These are phyloP conservation scores for Xylaria sp. DNA, from an alignment of 2,329 filamentous ascomycete species.

Conservation along the genomic window DNA sequence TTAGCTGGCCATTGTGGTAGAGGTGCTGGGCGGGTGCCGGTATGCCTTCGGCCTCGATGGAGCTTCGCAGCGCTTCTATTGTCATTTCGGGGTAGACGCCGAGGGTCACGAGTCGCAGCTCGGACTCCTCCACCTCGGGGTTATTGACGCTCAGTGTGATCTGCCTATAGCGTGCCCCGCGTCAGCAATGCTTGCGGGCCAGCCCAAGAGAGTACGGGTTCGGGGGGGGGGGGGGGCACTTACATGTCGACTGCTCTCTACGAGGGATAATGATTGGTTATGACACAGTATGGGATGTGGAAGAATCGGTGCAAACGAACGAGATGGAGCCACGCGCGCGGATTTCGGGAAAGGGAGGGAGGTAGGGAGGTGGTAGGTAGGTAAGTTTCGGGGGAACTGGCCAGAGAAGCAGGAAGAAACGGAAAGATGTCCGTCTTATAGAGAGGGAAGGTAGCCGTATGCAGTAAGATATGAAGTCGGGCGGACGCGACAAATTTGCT, in stretches of 20 bases:
- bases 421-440: slow-evolving; percentile 26
- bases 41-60: slow-evolving; percentile 85
- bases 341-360: background rate
- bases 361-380: background rate
- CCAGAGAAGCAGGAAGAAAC: slow-evolving; percentile 29
- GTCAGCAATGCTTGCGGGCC: slow-evolving; percentile 29
- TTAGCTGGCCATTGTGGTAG: slow-evolving; percentile 87
- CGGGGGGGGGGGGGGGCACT: slow-evolving; percentile 3
- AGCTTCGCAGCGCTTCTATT: slow-evolving; percentile 84
- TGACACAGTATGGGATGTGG: background rate
- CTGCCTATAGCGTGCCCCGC: slow-evolving; percentile 63
- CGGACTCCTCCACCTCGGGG: slow-evolving; percentile 70
- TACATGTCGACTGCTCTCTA: slow-evolving; percentile 34
- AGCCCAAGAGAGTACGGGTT: slow-evolving; percentile 5
- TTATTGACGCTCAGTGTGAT: slow-evolving; percentile 79
- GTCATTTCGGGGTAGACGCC: slow-evolving; percentile 78
- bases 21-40: slow-evolving; percentile 80
- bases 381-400: slow-evolving; percentile 3
- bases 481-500: slow-evolving; percentile 7
- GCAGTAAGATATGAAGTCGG: slow-evolving; percentile 33
- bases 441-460: slow-evolving; percentile 2
- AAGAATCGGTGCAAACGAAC: background rate
- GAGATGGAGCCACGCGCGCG: slow-evolving; percentile 11
- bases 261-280: background rate
- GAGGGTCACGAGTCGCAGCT: slow-evolving; percentile 71